Base-by-base conservation (phyloP, 2,329 filamentous ascomycete genomes). In the Chaetomium sp. region DNA sequence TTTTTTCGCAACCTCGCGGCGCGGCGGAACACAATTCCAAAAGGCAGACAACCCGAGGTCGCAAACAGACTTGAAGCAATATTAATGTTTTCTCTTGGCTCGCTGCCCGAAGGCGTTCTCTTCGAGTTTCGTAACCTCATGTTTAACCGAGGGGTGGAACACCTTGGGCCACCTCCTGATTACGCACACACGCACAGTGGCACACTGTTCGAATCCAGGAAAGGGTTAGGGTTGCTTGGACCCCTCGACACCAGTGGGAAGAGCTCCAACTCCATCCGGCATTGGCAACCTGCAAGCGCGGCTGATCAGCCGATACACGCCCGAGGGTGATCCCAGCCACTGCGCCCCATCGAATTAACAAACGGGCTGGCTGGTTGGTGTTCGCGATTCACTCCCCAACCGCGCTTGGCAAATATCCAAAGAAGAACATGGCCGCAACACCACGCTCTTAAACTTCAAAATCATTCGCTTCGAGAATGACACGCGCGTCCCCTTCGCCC, bases 401-500 rank as follows among this genome's bases (percentile, higher is more conserved):
- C 51, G 48, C 52, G 48, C 48, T 12, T 42, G 6, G 42, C 34
- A 8, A 19, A 33, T 27, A 27, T 27, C 33, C 52, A n/a, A 34
- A 9, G 6, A 33, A n/a, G 27, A 56, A 43, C 44, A 60, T 60
- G 56, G 52, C 48, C 41, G 10, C 43, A 49, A 59, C 52, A 49
- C 38, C 44, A 45, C 38, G 37, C 6, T 32, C 14, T 19, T 7
- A 35, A 42, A 41, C 9, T 11, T 1, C 8, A 47, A 27, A 10
- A 7, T 14, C 4, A 4, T 10, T 43, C 34, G 47, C 27, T 12
- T 38, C 34, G 10, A 54, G 12, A 54, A 70, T 70, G 68, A 60
- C 66, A 46, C 62, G 63, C 41, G 67, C 67, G 2, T 69, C 69
- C 11, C 67, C 68, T n/a, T 46, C 60, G n/a, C 64, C 58, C 42